Evolutionary conservation across 352 stramenopile genomes (phyloP).

Genomic region (Phytophthora brassicae): DNA sequence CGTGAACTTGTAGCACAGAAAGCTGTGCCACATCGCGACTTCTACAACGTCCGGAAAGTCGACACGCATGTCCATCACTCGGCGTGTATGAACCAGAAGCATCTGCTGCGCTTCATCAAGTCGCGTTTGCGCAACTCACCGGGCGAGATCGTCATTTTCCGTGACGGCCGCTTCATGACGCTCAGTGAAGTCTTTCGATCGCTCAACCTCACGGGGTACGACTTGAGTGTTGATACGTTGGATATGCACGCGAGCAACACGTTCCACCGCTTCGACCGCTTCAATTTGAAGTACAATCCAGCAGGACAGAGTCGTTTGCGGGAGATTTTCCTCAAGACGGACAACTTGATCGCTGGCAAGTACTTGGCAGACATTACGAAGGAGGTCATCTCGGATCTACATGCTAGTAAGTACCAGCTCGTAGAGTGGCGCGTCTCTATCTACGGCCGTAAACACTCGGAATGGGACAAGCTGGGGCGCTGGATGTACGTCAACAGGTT

Average conservation of each 20-base stretch:
- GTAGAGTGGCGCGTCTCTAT: conserved; percentile 95
- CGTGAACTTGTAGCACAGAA: conserved; percentile 95
- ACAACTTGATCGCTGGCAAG: conserved; percentile 96
- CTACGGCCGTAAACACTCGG: conserved; percentile 91
- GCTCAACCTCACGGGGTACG: conserved; percentile 95
- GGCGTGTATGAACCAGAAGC: conserved; percentile 96
- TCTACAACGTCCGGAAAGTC: conserved; percentile 98
- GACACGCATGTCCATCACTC: conserved; percentile 99
- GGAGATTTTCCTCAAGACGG: conserved; percentile 99
- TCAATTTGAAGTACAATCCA: conserved; percentile 99
- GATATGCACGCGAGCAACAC: conserved; percentile 99
- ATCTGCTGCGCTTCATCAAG: conserved; percentile 93
- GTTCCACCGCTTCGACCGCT: conserved; percentile 99
- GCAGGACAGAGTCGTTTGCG: conserved; percentile 92
- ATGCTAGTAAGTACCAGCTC: conserved; percentile 94
- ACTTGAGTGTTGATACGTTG: conserved; percentile 98
- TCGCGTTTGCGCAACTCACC: conserved; percentile 78
- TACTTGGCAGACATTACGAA: conserved; percentile 97
- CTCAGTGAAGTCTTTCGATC: conserved; percentile 94
- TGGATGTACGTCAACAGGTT: conserved; percentile 97
- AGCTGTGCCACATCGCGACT: conserved; percentile 97
- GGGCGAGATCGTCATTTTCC: conserved; percentile 94
- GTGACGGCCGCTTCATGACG: conserved; percentile 95
- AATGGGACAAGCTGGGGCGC: conserved; percentile 96
- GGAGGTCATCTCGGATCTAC: conserved; percentile 87